A percentile compares a stretch with the other conserved stretches of the same genome.
These are phyloP conservation scores for Dryas octopetala DNA, from an alignment of 306 rosid genomes.

Conservation along the genomic window DNA sequence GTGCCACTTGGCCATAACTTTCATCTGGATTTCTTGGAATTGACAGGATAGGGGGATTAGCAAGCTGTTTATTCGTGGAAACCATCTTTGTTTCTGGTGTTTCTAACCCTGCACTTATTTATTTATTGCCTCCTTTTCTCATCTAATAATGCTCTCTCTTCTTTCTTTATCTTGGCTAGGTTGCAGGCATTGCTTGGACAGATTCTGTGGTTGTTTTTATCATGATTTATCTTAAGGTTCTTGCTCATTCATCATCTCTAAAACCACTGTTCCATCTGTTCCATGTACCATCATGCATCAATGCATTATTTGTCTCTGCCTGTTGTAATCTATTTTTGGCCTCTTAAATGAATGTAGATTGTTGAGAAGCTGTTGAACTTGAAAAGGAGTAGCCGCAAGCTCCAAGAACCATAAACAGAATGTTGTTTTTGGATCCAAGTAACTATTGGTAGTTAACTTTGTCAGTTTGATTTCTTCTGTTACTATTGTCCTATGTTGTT, in stretches of 20 bases:
- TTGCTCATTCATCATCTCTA: not conserved
- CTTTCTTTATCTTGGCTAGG: slow-evolving; percentile 46
- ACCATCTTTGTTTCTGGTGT: slow-evolving; percentile 28
- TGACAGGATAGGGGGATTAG: slow-evolving; percentile 33
- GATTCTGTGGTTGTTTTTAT: slow-evolving; percentile 30
- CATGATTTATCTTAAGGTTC: slow-evolving; percentile 43
- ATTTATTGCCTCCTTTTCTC: slow-evolving; percentile 23
- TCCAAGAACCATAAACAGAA: slow-evolving; percentile 46
- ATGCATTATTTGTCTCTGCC: slow-evolving; percentile 27
- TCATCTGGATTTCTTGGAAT: slow-evolving; percentile 26
- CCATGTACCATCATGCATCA: slow-evolving; percentile 21
- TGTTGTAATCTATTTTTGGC: slow-evolving; percentile 38
- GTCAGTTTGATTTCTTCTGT: slow-evolving; percentile 44
- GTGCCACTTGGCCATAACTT: slow-evolving; percentile 30
- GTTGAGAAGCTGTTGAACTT: slow-evolving; percentile 50
- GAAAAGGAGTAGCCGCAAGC: slow-evolving; percentile 44
- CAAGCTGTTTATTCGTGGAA: slow-evolving; percentile 27
- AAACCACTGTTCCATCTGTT: slow-evolving; percentile 12
- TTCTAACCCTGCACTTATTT: slow-evolving; percentile 40
- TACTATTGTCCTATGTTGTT: slow-evolving; percentile 18
- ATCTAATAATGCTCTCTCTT: slow-evolving; percentile 31
- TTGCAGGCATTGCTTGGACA: slow-evolving; percentile 54
- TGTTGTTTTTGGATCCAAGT: slow-evolving; percentile 53
- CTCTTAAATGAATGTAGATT: slow-evolving; percentile 53
- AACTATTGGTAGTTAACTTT: slow-evolving; percentile 39